Evolutionary conservation across 2,329 filamentous ascomycete genomes (phyloP).

Genomic region (Claviceps capensis): DNA sequence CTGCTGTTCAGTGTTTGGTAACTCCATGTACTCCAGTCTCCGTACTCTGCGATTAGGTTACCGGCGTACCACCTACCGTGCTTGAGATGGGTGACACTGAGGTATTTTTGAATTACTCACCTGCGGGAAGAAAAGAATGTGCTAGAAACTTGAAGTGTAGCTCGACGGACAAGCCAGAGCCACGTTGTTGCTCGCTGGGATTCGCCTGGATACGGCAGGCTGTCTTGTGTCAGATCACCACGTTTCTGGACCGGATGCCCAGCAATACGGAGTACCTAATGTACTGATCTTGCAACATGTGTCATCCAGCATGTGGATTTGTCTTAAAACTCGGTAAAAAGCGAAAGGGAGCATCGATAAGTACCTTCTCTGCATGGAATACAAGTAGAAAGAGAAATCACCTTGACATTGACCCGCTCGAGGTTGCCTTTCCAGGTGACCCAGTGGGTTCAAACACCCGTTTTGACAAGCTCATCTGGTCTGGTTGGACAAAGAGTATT

Average conservation of each 20-base stretch:
- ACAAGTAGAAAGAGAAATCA: not conserved
- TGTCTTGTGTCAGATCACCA: no score
- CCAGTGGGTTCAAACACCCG: not conserved
- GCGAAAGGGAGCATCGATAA: not conserved
- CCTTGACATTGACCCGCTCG: not conserved
- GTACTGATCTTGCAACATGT: not conserved
- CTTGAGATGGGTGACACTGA: no score
- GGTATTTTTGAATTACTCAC: no score
- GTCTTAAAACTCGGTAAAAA: not conserved
- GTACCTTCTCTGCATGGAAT: not conserved
- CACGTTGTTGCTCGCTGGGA: no score
- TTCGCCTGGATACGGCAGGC: no score
- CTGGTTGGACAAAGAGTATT: not conserved
- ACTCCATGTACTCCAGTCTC: no score
- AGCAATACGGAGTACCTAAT: not conserved
- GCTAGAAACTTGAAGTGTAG: no score
- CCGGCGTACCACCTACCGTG: no score
- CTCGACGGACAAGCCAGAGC: no score
- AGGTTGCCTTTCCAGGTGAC: not conserved
- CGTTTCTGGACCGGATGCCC: not conserved
- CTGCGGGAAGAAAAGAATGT: no score
- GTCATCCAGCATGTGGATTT: not conserved
- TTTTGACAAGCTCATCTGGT: not conserved
- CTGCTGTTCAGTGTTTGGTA: no score
- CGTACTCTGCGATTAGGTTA: no score